Evolutionary conservation across 306 rosid species (phyloP), one percentile per base, ranked within the genome.

Genomic region (Canavalia ensiformis): DNA sequence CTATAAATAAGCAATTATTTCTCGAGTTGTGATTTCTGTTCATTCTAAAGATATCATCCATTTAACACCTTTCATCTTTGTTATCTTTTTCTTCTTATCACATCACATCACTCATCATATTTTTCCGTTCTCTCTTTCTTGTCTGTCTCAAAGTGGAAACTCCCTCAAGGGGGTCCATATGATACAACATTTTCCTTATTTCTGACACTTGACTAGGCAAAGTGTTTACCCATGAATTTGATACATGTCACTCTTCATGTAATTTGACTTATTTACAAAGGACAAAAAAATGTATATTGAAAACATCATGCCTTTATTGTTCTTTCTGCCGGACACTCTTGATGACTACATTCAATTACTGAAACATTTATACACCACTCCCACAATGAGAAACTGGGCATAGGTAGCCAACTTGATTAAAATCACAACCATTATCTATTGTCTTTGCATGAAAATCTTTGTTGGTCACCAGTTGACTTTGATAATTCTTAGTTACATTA

Each of bases 311-410:
- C 28, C 68, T 74, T 56, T 3, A 7, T 35, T 51, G 47, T 51
- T 46, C 58, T 52, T 72, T 74, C 30, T 57, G 9, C 76, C n/a
- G 49, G 63, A 28, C 29, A 71, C 51, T 72, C 34, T 8, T 34
- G 29, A 35, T 52, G 64, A 39, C 54, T 31, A 45, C 34, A 49
- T 77, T 50, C 70, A 50, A 29, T 64, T 65, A 44, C 8, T 2
- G 35, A 35, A 12, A 31, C 44, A 60, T 77, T 29, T 12, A 59
- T n/a, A 11, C 47, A 31, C 42, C 37, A 68, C 3, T 44, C 12
- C 31, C 11, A 31, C 44, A 18, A 50, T 34, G 63, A 31, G 28
- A 60, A 46, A 47, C n/a, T 46, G 46, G 35, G 1, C 4, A 1
- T 0, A 33, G 25, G 44, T 49, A 59, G 51, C 74, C 42, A 66